Evolutionary conservation across 1,139 yeast species (phyloP), one percentile per base, ranked within the genome.

Genomic region (Yamadazyma pseudoaaseri): DNA sequence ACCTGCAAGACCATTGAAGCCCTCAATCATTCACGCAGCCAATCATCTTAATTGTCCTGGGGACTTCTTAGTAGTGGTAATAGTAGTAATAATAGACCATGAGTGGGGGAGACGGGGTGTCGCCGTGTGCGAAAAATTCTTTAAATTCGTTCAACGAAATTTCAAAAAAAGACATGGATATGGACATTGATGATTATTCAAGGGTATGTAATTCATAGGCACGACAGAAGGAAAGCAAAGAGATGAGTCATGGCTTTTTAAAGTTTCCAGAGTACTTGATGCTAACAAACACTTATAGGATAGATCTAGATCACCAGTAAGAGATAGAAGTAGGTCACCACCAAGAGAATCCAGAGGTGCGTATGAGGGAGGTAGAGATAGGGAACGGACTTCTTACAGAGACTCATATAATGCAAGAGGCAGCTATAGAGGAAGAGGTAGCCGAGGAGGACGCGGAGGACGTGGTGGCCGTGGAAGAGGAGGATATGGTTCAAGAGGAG

Each of bases 171-270:
- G 20, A 16, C 12, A 18, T 29, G 24, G 72, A 62, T 30, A 72
- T 76, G 73, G 81, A 75, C 45, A 69, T 75, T 38, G 81, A 75
- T 54, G 73, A 70, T 51, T 71, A 70, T 51, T 65, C 76, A 48
- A 70, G 76, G 58, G 76, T 73, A 68, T 54, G 75, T 69, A 20
- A 15, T 21, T 7, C 7, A 7, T 9, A 9, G 20, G 9, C 8
- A 9, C 9, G 20, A 18, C 20, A 18, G 9, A 18, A 18, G 9
- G 8, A 18, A 18, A 9, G 9, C 9, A 18, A 9, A 9, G 9
- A 18, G 20, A 18, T 9, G 20, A 18, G 8, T 18, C 9, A 9
- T 18, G 20, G 9, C 20, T 18, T 18, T 18, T 18, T 18, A n/a
- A n/a, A n/a, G n/a, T n/a, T n/a, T n/a, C n/a, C n/a, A n/a, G n/a